phyloP scores from a whole-genome alignment of 345 rosid genomes.

The Noccaea bulbosa region DNA sequence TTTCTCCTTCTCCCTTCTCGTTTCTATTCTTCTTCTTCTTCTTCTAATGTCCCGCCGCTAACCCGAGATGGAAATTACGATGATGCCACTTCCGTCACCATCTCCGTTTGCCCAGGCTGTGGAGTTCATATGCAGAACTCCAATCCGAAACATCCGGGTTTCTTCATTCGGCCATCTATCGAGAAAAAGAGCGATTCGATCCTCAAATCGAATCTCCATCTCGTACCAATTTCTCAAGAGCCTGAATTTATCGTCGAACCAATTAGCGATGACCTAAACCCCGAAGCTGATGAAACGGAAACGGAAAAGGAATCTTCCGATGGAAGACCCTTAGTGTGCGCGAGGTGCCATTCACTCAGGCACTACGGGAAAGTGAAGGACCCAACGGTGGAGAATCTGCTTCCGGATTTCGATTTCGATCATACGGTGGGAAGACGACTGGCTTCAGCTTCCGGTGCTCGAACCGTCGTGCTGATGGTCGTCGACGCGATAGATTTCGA shows the following conservation, averaged over 20 bases:
- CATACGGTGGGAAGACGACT: conserved; percentile 80
- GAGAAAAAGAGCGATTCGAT: conserved; percentile 43
- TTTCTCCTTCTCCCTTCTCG: conserved; percentile 35
- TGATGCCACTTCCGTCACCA: conserved; percentile 52
- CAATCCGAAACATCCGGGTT: conserved; percentile 75
- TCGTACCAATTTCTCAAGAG: conserved; percentile 60
- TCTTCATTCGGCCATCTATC: conserved; percentile 60
- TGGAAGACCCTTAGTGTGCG: conserved; percentile 70
- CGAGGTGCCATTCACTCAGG: conserved; percentile 87
- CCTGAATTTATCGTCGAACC: conserved; percentile 54
- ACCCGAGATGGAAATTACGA: conserved; percentile 85
- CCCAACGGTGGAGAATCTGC: conserved; percentile 73
- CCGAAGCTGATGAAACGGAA: conserved; percentile 45
- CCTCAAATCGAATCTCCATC: conserved; percentile 37
- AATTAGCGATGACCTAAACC: background rate
- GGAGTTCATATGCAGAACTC: conserved; percentile 85
- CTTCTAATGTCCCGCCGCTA: conserved; percentile 42
- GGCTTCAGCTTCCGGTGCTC: conserved; percentile 63
- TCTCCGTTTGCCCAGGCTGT: conserved; percentile 91
- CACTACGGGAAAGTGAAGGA: conserved; percentile 91
- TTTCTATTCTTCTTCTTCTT: conserved; percentile 46
- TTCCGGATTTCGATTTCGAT: conserved; percentile 93
- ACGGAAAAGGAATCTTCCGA: conserved; percentile 18
- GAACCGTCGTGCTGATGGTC: conserved; percentile 82
- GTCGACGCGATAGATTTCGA: conserved; percentile 92